phyloP scores from a whole-genome alignment of 2,329 filamentous ascomycete genomes.

The Aspergillus sp. region DNA sequence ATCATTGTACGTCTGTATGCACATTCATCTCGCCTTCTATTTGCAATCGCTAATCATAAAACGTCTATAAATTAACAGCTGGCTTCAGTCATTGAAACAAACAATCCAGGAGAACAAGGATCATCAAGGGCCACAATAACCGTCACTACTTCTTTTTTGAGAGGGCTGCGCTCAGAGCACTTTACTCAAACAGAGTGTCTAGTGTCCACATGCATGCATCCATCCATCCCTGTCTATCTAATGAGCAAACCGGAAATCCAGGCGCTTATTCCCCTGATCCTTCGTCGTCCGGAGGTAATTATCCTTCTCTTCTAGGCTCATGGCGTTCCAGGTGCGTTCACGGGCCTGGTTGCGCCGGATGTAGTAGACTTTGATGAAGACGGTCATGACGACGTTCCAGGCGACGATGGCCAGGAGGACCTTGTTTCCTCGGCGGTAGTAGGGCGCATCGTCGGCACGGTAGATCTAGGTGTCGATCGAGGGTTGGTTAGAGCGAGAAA shows the following conservation, averaged over 20 bases:
- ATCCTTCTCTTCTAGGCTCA: constrained; percentile 30
- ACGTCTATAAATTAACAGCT: neutral
- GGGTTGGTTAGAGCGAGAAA: too few relatives aligned
- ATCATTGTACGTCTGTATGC: too few relatives aligned
- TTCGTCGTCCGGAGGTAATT: constrained; percentile 31
- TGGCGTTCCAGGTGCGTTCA: constrained; percentile 30
- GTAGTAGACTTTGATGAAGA: constrained; percentile 38
- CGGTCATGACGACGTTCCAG: constrained; percentile 48
- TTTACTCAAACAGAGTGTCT: neutral
- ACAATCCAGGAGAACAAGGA: neutral
- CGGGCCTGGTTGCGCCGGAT: constrained; percentile 18
- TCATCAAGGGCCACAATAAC: neutral
- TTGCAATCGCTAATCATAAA: neutral
- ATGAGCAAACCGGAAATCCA: constrained; percentile 29
- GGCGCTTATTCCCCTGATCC: constrained; percentile 39
- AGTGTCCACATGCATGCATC: neutral
- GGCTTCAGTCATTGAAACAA: neutral
- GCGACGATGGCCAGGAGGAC: constrained; percentile 53
- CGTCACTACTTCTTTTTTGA: neutral
- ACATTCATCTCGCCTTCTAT: neutral
- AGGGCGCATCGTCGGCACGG: constrained; percentile 49
- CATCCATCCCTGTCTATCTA: constrained; percentile 10
- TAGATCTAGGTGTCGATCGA: constrained; percentile 30
- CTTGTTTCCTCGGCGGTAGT: constrained; percentile 56
- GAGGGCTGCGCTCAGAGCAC: too few relatives aligned